Percentiles rank a stretch among this genome's conserved stretches.
phyloP scores from a whole-genome alignment of 768 basidiomycete genomes.

The Agrocybe pediades region DNA sequence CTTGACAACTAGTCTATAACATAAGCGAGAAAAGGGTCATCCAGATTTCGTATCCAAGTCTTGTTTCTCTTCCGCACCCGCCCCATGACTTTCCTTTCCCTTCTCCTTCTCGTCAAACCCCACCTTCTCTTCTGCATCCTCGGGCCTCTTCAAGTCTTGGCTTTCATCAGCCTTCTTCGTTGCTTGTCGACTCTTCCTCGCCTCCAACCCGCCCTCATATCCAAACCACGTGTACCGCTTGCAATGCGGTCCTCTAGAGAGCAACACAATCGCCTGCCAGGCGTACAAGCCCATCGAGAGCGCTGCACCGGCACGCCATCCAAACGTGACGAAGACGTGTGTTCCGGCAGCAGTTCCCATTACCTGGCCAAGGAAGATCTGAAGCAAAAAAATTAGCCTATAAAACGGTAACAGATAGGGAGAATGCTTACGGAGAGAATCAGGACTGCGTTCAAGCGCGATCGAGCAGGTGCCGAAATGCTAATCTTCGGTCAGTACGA shows the following conservation, averaged over 20 bases:
- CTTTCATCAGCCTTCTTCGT: neutral
- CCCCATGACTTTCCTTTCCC: too few species aligned
- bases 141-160: neutral
- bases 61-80: too few species aligned
- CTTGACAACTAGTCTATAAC: too few species aligned
- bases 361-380: constrained; percentile 80
- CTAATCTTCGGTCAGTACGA: constrained; percentile 24
- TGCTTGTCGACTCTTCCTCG: constrained; percentile 40
- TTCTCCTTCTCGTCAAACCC: neutral
- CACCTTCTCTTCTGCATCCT: neutral
- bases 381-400: neutral
- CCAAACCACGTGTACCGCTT: constrained; percentile 62
- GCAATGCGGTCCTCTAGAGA: constrained; percentile 71
- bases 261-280: constrained; percentile 56
- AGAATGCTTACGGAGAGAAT: constrained; percentile 58
- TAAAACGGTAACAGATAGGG: neutral
- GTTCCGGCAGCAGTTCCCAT: constrained; percentile 81
- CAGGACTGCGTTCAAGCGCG: constrained; percentile 76
- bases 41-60: too few species aligned
- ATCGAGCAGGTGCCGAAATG: constrained; percentile 50
- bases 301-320: constrained; percentile 69
- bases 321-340: constrained; percentile 64
- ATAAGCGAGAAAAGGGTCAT: too few species aligned
- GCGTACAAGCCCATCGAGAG: constrained; percentile 61
- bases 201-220: constrained; percentile 56